Conservation (phyloP, 2,329 filamentous ascomycete genomes). For the Periconia sp. region DNA sequence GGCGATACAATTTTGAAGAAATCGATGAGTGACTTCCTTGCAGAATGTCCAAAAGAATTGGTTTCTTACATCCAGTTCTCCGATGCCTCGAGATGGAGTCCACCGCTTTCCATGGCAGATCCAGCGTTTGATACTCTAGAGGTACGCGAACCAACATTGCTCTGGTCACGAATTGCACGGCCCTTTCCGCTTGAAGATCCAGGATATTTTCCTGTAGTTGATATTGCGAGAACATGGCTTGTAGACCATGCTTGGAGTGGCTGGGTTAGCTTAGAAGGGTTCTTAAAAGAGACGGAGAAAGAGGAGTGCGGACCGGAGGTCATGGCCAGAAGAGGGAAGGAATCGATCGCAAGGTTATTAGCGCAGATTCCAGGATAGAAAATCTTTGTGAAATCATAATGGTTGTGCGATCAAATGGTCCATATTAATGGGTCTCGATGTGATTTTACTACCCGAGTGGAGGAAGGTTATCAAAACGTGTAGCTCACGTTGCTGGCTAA, state of each 20-base stretch:
- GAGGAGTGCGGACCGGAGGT: slow-evolving; percentile 4
- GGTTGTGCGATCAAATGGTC: no score
- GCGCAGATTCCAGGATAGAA: no score
- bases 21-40: slow-evolving; percentile 1
- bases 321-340: slow-evolving; percentile 1
- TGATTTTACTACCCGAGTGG: no score
- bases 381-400: no score
- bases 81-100: slow-evolving; percentile 1
- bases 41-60: background rate
- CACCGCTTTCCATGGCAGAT: slow-evolving; percentile 1
- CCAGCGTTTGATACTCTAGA: slow-evolving; percentile 1
- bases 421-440: no score
- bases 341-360: background rate
- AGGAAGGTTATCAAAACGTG: no score
- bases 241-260: slow-evolving; percentile 2
- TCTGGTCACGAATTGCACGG: slow-evolving; percentile 2
- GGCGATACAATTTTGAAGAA: background rate
- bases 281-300: slow-evolving; percentile 2
- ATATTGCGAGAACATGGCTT: background rate
- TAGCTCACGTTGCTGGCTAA: no score
- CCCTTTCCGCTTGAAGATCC: slow-evolving; percentile 4
- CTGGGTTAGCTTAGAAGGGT: slow-evolving; percentile 4
- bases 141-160: background rate
- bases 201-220: slow-evolving; percentile 3
- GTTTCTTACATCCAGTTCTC: slow-evolving; percentile 5